phyloP scores from a whole-genome alignment of 306 rosid genomes.

The Potentilla sterilis region DNA sequence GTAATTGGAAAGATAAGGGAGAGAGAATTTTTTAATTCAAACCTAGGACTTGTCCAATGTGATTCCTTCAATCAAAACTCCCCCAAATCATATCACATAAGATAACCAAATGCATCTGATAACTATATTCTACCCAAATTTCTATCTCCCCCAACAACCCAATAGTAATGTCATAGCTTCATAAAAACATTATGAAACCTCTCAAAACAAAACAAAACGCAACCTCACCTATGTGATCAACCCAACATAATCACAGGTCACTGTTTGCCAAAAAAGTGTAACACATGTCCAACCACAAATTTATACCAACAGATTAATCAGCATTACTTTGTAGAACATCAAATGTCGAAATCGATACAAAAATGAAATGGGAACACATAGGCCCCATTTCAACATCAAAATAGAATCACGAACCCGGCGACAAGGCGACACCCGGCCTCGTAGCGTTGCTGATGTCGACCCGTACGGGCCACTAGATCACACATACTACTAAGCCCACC shows the following conservation, averaged over 20 bases:
- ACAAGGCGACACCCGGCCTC: constrained; percentile 79
- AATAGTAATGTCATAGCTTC: not conserved
- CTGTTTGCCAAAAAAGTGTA: not conserved
- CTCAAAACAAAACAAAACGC: not conserved
- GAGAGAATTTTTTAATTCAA: not conserved
- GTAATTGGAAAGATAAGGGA: not conserved
- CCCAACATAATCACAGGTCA: not conserved
- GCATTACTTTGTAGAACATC: too few relatives aligned
- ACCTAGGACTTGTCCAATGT: not conserved
- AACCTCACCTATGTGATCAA: not conserved
- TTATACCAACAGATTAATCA: not conserved
- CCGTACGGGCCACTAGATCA: constrained; percentile 87
- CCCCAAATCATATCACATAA: not conserved
- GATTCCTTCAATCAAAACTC: not conserved
- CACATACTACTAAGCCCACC: constrained; percentile 42
- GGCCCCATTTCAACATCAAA: not conserved
- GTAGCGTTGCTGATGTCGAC: constrained; percentile 81
- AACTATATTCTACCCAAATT: not conserved
- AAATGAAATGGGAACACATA: too few relatives aligned
- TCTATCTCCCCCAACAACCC: not conserved
- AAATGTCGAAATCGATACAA: too few relatives aligned
- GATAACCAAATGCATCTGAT: not conserved
- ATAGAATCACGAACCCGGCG: constrained; percentile 53
- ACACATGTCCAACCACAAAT: not conserved
- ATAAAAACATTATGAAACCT: not conserved